A percentile compares a stretch with the other conserved stretches of the same genome.
These are phyloP conservation scores for Clitoria ternatea DNA, from an alignment of 306 rosid species.

Conservation along the genomic window DNA sequence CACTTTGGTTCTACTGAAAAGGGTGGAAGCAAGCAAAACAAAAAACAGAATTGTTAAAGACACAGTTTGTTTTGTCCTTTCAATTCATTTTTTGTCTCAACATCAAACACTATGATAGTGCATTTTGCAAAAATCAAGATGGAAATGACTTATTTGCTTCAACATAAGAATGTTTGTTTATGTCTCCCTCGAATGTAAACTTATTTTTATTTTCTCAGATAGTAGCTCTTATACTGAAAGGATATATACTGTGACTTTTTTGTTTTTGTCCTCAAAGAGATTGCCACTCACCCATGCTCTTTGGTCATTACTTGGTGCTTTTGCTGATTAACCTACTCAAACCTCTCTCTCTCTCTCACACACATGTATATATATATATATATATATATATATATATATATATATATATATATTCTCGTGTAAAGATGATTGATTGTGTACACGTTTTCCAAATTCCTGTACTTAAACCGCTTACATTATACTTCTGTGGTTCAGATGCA, in stretches of 20 bases:
- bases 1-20: neutral
- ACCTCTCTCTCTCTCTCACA: too few species aligned
- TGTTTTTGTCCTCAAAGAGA: neutral
- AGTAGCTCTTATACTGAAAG: neutral
- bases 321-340: neutral
- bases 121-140: neutral
- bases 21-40: neutral
- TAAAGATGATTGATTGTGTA: neutral
- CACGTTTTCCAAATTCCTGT: neutral
- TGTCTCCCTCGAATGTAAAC: neutral
- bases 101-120: neutral
- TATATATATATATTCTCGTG: neutral
- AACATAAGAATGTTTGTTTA: conserved; percentile 3
- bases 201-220: neutral
- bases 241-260: neutral
- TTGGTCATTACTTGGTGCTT: neutral
- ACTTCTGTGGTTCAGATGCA: conserved; percentile 5
- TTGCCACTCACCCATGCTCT: neutral
- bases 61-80: neutral
- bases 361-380: too few species aligned
- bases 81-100: neutral
- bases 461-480: neutral
- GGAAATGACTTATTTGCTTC: conserved; percentile 1
- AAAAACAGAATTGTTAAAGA: neutral
- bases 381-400: too few species aligned